Conservation (phyloP, 306 rosid species). For the Vigna radiata region DNA sequence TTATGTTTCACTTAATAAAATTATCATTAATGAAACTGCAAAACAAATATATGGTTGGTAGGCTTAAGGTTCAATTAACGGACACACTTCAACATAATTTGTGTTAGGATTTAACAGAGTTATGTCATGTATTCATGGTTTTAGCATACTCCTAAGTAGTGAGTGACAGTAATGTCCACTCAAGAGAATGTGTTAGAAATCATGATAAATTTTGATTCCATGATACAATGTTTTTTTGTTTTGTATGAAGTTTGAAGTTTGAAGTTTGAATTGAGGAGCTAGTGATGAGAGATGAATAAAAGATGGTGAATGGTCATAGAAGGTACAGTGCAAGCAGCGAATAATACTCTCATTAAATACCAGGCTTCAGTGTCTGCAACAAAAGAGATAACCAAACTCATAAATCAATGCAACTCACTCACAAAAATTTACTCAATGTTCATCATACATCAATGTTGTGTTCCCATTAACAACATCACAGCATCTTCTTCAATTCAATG, state of each 20-base stretch:
- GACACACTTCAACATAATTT: no score
- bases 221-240: not conserved
- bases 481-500: constrained; percentile 18
- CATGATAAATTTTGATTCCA: not conserved
- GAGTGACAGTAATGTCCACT: not conserved
- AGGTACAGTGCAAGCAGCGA: constrained; percentile 24
- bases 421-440: not conserved
- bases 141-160: not conserved
- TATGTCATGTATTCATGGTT: not conserved
- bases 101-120: no score
- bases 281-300: constrained; percentile 32
- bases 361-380: constrained; percentile 12
- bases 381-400: not conserved
- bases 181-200: not conserved
- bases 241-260: not conserved
- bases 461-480: not conserved
- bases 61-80: no score
- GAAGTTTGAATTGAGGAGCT: not conserved
- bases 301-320: constrained; percentile 3
- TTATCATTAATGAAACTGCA: no score
- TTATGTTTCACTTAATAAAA: no score
- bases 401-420: constrained; percentile 20
- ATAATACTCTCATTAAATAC: constrained; percentile 38
- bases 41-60: no score
- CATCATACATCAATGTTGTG: not conserved